These are phyloP conservation scores for Yamadazyma sp. DNA, from an alignment of 805 yeast genomes.

Conservation along the genomic window DNA sequence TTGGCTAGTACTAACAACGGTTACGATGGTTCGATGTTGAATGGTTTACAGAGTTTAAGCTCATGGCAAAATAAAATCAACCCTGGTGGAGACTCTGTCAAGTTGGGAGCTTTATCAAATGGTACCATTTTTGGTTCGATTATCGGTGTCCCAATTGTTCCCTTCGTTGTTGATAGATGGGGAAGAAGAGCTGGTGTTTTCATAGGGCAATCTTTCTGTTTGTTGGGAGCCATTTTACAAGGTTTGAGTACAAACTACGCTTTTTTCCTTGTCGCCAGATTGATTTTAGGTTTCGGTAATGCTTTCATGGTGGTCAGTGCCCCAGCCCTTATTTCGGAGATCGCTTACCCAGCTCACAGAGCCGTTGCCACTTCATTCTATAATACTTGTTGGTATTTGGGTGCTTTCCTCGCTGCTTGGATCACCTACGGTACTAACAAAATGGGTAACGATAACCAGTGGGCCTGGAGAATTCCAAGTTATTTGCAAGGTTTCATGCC, in stretches of 20 bases:
- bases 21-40: conserved; percentile 50
- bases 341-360: conserved; percentile 49
- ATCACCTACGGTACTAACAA: conserved; percentile 45
- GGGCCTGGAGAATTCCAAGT: conserved; percentile 58
- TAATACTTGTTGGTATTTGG: conserved; percentile 54
- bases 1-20: conserved; percentile 50
- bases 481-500: conserved; percentile 52
- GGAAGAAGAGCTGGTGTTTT: conserved; percentile 39
- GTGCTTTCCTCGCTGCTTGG: conserved; percentile 56
- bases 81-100: conserved; percentile 32
- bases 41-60: conserved; percentile 48
- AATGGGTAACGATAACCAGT: conserved; percentile 23
- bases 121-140: conserved; percentile 45
- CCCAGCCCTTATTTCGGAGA: conserved; percentile 52
- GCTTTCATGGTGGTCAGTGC: conserved; percentile 43
- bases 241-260: conserved; percentile 36
- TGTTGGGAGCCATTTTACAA: conserved; percentile 40
- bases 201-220: conserved; percentile 24
- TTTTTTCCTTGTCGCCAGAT: conserved; percentile 44
- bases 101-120: conserved; percentile 41
- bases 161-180: conserved; percentile 30
- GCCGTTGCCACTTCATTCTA: conserved; percentile 43
- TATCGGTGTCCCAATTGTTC: conserved; percentile 27
- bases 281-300: conserved; percentile 49
- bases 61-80: conserved; percentile 43